Base-by-base conservation (phyloP, 257 asterid species). In the Salvia hispanica region DNA sequence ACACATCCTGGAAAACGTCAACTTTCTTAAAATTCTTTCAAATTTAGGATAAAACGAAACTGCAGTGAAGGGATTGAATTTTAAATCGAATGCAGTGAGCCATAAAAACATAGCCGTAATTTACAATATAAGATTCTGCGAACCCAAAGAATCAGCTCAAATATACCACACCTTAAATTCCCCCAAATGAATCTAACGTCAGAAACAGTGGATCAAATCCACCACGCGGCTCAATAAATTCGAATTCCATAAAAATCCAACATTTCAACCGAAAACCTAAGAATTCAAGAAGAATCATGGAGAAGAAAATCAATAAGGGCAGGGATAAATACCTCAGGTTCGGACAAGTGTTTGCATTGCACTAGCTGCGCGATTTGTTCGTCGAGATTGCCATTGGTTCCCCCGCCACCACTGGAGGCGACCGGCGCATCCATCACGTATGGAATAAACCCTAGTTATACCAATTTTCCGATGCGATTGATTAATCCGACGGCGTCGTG, bases 281-380 rank as follows among this genome's bases (percentile, higher is more conserved):
- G 34, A 63, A 58, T 31, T 39, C 25, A 55, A n/a, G 42, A 42
- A 7, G 3, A 62, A 33, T 1, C 54, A n/a, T 33, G 16, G 40
- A 25, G 48, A 57, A 25, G 31, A 25, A 25, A 1, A 25, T 25
- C 31, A 25, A 25, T 25, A 25, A 25, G 31, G 31, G 31, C 31
- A 25, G 31, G 31, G 2, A 52, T 45, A 3, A 42, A 61, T 21
- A 89, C 96, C 92, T 89, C 96, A 64, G 75, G 92, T 44, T 89
- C 92, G 67, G 95, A 82, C 72, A 89, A 75, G 76, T 95, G 92
- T 62, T 86, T 89, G 90, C 96, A 86, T 79, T 89, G 96, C 83
- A 82, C 86, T 74, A 86, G 96, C 84, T 85, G 96, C 39, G 76
- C 80, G 74, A 89, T 89, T 76, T 89, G 95, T 76, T 83, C 90